A percentile compares a stretch with the other conserved stretches of the same genome.
Conservation (phyloP, 1,284 basidiomycete species). For the Agroathelia rolfsii region DNA sequence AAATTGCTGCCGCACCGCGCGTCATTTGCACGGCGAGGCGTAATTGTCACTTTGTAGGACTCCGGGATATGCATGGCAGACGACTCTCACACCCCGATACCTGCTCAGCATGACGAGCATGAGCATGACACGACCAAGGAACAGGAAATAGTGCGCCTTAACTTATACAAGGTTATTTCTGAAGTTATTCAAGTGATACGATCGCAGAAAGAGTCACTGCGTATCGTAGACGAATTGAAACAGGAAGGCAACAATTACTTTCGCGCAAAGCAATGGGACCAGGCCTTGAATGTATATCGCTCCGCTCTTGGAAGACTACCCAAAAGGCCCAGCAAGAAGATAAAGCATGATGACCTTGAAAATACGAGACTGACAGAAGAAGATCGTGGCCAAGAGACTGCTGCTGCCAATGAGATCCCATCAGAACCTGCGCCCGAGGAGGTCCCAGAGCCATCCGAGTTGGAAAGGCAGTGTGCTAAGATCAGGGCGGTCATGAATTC, state of each 20-base stretch:
- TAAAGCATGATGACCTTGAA: slow-evolving; percentile 20
- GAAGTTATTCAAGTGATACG: too few species aligned
- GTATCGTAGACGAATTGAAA: slow-evolving; percentile 49
- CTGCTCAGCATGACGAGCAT: too few species aligned
- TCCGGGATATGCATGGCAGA: too few species aligned
- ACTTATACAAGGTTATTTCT: too few species aligned
- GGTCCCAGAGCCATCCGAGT: slow-evolving; percentile 10
- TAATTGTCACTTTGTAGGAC: too few species aligned
- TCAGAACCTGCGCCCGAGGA: slow-evolving; percentile 7
- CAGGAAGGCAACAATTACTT: slow-evolving; percentile 47
- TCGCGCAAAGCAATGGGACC: slow-evolving; percentile 43
- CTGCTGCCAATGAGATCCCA: slow-evolving; percentile 3
- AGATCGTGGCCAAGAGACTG: slow-evolving; percentile 7
- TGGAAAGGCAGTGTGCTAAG: slow-evolving; percentile 40
- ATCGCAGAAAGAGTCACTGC: slow-evolving; percentile 40
- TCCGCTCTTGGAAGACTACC: slow-evolving; percentile 52
- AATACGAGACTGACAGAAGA: slow-evolving; percentile 9
- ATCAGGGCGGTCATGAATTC: slow-evolving; percentile 61
- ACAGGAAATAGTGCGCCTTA: too few species aligned
- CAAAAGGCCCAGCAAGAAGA: slow-evolving; percentile 20
- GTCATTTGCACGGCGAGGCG: too few species aligned
- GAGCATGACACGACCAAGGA: too few species aligned
- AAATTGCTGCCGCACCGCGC: too few species aligned
- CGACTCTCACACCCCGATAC: too few species aligned
- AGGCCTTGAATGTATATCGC: slow-evolving; percentile 55